phyloP scores from a whole-genome alignment of 2,329 filamentous ascomycete genomes.

The Xylaria sp. region DNA sequence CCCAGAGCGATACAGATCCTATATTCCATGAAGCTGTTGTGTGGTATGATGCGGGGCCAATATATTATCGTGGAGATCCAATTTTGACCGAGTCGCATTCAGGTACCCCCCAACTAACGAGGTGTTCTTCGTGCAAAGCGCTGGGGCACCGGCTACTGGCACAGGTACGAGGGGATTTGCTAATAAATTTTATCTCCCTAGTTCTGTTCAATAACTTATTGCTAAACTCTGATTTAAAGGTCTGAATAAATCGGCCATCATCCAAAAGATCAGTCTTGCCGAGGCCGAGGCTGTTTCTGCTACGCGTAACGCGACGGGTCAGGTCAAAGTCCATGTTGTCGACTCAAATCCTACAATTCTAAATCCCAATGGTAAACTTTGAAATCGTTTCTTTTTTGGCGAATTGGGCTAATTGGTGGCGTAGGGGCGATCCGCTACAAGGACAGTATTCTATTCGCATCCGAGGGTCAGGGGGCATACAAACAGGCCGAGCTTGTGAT shows the following conservation, averaged over 20 bases:
- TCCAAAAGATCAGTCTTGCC: slow-evolving; percentile 60
- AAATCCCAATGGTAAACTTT: slow-evolving; percentile 60
- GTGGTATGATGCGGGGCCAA: slow-evolving; percentile 52
- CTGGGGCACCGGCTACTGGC: slow-evolving; percentile 57
- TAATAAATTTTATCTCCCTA: too few relatives aligned
- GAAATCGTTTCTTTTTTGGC: too few relatives aligned
- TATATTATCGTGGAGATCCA: not conserved
- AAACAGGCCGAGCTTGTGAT: slow-evolving; percentile 53
- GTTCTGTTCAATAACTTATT: too few relatives aligned
- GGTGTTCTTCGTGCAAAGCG: slow-evolving; percentile 65
- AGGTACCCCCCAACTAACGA: slow-evolving; percentile 59
- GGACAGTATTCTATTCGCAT: slow-evolving; percentile 60
- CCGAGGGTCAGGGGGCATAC: slow-evolving; percentile 61
- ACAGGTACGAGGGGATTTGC: slow-evolving; percentile 47
- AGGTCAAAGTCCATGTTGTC: slow-evolving; percentile 56
- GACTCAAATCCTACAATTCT: slow-evolving; percentile 56
- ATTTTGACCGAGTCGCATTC: slow-evolving; percentile 12
- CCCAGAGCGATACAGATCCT: slow-evolving; percentile 56
- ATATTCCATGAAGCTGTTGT: slow-evolving; percentile 67
- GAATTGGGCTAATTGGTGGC: not conserved
- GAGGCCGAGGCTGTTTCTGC: slow-evolving; percentile 55
- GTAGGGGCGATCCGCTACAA: slow-evolving; percentile 62
- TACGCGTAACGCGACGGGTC: slow-evolving; percentile 51
- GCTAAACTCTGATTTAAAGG: slow-evolving; percentile 43
- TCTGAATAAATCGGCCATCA: slow-evolving; percentile 60